Evolutionary conservation across 2,329 filamentous ascomycete species (phyloP), one percentile per base, ranked within the genome.

Genomic region (Penicillium sp.): DNA sequence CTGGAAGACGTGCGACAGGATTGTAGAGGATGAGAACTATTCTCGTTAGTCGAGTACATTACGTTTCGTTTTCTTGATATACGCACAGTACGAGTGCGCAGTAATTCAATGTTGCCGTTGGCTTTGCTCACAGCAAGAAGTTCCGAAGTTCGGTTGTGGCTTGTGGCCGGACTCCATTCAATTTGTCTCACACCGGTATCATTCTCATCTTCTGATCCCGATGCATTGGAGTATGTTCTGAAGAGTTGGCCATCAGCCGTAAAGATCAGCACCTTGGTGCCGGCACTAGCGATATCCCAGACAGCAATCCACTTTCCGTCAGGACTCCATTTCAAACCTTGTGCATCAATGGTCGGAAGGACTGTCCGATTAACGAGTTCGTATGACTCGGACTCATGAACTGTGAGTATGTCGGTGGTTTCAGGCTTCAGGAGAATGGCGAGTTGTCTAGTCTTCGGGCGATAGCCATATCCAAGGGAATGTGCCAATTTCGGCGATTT

Each of bases 221-320:
- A 53, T 6, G 66, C 63, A 4, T 76, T 75, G 4, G 71, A 70
- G 56, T 81, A 81, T 0, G 77, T 80, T 49, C 81, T 76, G 66
- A 80, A 85, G 4, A 79, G 70, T 56, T 85, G 76, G 1, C 82
- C 83, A 60, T 85, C 81, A 2, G 82, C 79, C 1, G 83, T 85
- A 59, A 80, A 83, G 38, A 85, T 74, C 49, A 78, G 67, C 10
- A 84, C 64, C 49, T 75, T 78, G 31, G 78, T 79, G 7, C 79
- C 78, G 6, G 71, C 68, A 51, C 77, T 79, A 2, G 81, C 73
- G 29, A 78, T 69, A 60, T 85, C 83, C 74, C 82, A 80, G 4
- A 85, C 65, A 1, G 77, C 80, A 52, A 85, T 70, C 83, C 83
- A 86, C 53, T 74, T 73, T 4, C 83, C 82, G 66, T 85, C 80